Conservation (phyloP, 2,329 filamentous ascomycete genomes). For the Colletotrichum sp. region DNA sequence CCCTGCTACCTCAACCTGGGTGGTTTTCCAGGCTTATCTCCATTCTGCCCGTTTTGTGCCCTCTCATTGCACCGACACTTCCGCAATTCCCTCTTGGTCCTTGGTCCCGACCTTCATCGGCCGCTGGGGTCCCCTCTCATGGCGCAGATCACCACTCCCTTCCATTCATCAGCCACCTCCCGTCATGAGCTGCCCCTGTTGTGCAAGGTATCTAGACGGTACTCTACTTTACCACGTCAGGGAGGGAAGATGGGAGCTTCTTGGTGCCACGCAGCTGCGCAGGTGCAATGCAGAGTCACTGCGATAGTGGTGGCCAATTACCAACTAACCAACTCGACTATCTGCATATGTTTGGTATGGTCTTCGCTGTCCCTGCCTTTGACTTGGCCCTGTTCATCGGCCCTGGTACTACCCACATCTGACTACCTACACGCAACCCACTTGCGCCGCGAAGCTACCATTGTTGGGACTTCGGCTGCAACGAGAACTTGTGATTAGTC, state of each 20-base stretch:
- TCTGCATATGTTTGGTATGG: background rate
- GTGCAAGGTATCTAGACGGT: background rate
- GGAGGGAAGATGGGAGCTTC: background rate
- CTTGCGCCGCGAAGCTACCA: background rate
- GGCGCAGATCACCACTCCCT: constrained; percentile 8
- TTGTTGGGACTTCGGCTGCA: background rate
- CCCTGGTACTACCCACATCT: background rate
- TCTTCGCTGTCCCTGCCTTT: background rate
- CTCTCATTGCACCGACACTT: background rate
- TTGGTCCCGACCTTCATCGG: background rate
- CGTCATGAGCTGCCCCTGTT: background rate
- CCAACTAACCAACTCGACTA: background rate
- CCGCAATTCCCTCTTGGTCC: background rate
- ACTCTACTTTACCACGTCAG: background rate
- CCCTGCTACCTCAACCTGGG: background rate
- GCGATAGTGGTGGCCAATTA: background rate
- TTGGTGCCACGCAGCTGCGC: background rate
- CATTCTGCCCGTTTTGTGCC: background rate
- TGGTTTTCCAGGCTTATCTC: background rate
- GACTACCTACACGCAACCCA: background rate
- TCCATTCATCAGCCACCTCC: background rate
- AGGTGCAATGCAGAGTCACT: background rate
- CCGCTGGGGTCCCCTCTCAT: background rate
- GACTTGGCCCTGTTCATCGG: background rate
- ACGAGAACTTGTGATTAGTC: background rate